Conservation (phyloP, 2,329 filamentous ascomycete genomes). For the Simplicillium aogashimaense region DNA sequence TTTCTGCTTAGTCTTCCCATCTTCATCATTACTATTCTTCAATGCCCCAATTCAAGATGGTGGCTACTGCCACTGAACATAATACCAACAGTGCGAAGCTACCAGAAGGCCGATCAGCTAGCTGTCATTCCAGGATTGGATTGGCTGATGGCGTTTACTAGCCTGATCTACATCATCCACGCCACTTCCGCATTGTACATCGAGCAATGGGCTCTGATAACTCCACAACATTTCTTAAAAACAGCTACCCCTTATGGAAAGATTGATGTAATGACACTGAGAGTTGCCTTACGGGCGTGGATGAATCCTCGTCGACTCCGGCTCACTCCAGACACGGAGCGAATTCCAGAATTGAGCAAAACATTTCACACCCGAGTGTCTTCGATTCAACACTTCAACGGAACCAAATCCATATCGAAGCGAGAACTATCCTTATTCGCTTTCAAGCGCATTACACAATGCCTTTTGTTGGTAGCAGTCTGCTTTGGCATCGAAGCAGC, state of each 20-base stretch:
- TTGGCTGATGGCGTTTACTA: constrained; percentile 6
- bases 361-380: no score
- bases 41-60: constrained; percentile 3
- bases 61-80: constrained; percentile 2
- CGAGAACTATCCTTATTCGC: no score
- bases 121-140: constrained; percentile 1
- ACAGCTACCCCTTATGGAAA: no score
- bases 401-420: no score
- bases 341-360: no score
- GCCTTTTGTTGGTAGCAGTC: neutral
- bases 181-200: constrained; percentile 4
- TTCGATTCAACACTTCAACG: no score
- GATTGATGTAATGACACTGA: no score
- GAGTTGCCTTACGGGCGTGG: no score
- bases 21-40: neutral
- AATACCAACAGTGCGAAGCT: constrained; percentile 1
- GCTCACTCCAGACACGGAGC: no score
- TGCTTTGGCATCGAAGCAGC: neutral
- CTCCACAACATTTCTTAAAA: neutral
- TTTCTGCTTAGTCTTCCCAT: no score
- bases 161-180: constrained; percentile 5
- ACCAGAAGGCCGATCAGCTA: neutral
- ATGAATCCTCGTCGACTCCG: no score
- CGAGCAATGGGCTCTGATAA: constrained; percentile 1
- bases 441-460: no score